Evolutionary conservation across 495 filamentous ascomycete species (phyloP).

Genomic region (Neurospora sublineolata): DNA sequence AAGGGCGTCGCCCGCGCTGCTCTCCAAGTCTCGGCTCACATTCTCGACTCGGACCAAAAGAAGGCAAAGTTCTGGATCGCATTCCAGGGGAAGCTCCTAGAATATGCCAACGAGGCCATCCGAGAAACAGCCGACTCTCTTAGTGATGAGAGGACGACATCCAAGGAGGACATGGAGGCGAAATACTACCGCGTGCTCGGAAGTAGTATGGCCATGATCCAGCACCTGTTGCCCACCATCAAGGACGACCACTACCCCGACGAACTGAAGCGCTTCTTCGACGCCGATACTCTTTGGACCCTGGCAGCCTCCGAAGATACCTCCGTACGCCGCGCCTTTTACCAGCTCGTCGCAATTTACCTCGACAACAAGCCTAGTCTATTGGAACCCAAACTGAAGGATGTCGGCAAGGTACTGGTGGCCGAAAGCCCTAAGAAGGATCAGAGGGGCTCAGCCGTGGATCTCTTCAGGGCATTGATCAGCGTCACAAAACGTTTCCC

Average conservation of each 20-base stretch:
- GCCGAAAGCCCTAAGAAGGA: conserved; percentile 52
- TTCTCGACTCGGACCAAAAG: conserved; percentile 74
- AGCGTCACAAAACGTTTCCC: conserved; percentile 51
- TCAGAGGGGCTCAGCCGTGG: conserved; percentile 61
- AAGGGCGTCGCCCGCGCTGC: conserved; percentile 58
- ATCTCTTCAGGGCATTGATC: conserved; percentile 53
- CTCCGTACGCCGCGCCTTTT: conserved; percentile 57
- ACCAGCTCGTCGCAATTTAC: conserved; percentile 51
- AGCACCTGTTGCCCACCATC: conserved; percentile 40
- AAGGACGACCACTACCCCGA: conserved; percentile 42
- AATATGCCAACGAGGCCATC: conserved; percentile 68
- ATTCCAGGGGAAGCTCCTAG: conserved; percentile 62
- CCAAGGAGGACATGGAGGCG: conserved; percentile 67
- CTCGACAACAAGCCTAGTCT: conserved; percentile 44
- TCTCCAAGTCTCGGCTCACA: conserved; percentile 55
- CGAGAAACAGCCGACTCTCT: conserved; percentile 69
- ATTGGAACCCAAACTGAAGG: conserved; percentile 40
- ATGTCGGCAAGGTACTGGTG: conserved; percentile 54
- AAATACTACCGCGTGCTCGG: conserved; percentile 76
- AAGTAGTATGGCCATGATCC: conserved; percentile 46
- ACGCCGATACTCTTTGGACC: conserved; percentile 59
- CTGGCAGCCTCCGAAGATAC: conserved; percentile 55
- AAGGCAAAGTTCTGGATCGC: conserved; percentile 59
- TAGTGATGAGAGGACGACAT: conserved; percentile 77
- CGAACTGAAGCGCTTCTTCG: conserved; percentile 45